phyloP scores from a whole-genome alignment of 345 rosid species.

The Camelina laxa region DNA sequence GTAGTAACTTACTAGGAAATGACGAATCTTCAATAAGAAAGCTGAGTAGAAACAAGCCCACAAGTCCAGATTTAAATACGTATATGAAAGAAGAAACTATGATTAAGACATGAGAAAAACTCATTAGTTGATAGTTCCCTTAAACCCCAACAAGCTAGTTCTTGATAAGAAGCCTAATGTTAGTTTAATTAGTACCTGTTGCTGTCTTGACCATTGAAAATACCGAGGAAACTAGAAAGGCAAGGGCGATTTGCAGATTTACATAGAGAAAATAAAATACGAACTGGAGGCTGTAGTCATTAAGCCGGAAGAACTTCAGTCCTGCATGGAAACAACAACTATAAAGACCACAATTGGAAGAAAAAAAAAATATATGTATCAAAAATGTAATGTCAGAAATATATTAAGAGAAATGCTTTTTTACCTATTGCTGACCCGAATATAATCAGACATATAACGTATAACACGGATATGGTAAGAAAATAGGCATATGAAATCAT shows the following conservation, averaged over 20 bases:
- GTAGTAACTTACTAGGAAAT: slow-evolving; percentile 78
- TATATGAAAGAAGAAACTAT: slow-evolving; percentile 71
- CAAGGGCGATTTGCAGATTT: slow-evolving; percentile 84
- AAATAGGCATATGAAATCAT: slow-evolving; percentile 82
- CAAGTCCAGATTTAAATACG: slow-evolving; percentile 85
- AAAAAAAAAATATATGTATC: rapidly evolving
- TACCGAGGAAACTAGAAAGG: slow-evolving; percentile 71
- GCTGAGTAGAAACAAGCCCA: slow-evolving; percentile 75
- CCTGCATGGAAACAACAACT: slow-evolving; percentile 57
- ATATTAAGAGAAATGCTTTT: neutral
- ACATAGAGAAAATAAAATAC: slow-evolving; percentile 70
- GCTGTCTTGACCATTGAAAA: slow-evolving; percentile 84
- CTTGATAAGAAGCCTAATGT: slow-evolving; percentile 3
- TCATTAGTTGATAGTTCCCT: neutral
- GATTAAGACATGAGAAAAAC: slow-evolving; percentile 13
- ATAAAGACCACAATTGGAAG: neutral
- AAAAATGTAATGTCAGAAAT: too few relatives aligned
- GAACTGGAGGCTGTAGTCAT: slow-evolving; percentile 75
- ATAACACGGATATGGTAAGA: slow-evolving; percentile 63
- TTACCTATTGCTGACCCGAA: slow-evolving; percentile 88
- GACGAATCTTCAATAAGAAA: slow-evolving; percentile 67
- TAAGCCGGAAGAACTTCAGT: slow-evolving; percentile 79
- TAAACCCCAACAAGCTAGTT: neutral
- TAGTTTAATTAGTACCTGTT: slow-evolving; percentile 72
- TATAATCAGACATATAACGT: slow-evolving; percentile 73